A percentile compares a stretch with the other conserved stretches of the same genome.
phyloP scores from a whole-genome alignment of 2,329 filamentous ascomycete species.

The Penicillium sp. region DNA sequence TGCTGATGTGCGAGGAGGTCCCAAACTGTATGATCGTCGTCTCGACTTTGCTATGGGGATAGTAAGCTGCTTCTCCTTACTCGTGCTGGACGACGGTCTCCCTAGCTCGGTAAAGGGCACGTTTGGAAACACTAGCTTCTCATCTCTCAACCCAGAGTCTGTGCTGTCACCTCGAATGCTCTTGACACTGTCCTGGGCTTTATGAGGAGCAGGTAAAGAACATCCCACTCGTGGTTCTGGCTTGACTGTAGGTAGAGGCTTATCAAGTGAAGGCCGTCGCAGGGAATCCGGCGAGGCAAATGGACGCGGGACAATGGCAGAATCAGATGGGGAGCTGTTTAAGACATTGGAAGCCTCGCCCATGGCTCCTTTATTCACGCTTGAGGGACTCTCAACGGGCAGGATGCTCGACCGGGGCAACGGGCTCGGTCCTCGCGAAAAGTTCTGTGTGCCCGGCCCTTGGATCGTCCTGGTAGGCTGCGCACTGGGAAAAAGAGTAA shows the following conservation, averaged over 20 bases:
- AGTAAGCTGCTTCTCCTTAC: not conserved
- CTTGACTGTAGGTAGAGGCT: slow-evolving; percentile 19
- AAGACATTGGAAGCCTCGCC: slow-evolving; percentile 6
- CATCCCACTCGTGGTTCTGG: slow-evolving; percentile 3
- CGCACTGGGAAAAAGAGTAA: slow-evolving; percentile 35
- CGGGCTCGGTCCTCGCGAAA: slow-evolving; percentile 24
- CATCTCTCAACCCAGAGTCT: not conserved
- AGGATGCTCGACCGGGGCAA: slow-evolving; percentile 21
- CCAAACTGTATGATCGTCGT: not conserved
- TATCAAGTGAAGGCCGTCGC: slow-evolving; percentile 15
- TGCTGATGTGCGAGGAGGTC: not conserved
- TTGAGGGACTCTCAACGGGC: slow-evolving; percentile 13
- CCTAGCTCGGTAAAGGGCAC: not conserved
- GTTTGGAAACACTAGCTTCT: not conserved
- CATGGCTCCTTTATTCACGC: slow-evolving; percentile 5
- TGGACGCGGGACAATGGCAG: slow-evolving; percentile 5
- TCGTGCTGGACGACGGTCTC: not conserved
- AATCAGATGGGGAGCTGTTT: slow-evolving; percentile 10
- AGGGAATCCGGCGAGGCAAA: slow-evolving; percentile 10
- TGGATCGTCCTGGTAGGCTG: slow-evolving; percentile 28
- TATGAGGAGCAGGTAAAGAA: not conserved
- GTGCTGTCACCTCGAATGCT: not conserved
- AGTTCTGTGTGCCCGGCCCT: slow-evolving; percentile 25
- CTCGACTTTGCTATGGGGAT: not conserved
- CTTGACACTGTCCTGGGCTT: not conserved